These are phyloP conservation scores for Calonectria honghensis DNA, from an alignment of 2,329 filamentous ascomycete genomes.

Conservation along the genomic window DNA sequence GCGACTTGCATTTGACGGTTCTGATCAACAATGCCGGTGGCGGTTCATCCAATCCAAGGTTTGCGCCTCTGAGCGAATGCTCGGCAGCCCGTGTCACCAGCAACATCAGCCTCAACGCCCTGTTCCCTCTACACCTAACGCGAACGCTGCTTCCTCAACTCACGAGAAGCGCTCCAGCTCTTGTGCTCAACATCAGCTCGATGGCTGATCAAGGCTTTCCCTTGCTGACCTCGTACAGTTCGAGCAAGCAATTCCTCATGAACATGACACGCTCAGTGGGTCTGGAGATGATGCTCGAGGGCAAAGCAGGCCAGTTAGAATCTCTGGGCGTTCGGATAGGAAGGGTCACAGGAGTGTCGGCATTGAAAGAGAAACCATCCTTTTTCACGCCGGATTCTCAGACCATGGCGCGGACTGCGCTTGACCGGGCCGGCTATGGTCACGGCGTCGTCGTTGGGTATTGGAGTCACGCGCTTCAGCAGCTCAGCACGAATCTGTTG, in stretches of 20 bases:
- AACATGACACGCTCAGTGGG: background rate
- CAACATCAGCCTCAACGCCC: conserved; percentile 15
- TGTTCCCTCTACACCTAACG: conserved; percentile 4
- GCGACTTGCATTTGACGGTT: background rate
- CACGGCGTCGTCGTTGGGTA: background rate
- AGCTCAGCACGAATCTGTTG: background rate
- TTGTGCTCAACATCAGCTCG: conserved; percentile 4
- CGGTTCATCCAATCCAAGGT: background rate
- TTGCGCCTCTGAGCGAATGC: conserved; percentile 5
- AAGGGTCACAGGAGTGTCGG: conserved; percentile 6
- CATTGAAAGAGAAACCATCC: background rate
- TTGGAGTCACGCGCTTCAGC: conserved; percentile 11
- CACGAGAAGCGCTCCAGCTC: background rate
- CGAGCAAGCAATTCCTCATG: conserved; percentile 17
- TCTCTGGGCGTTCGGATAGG: conserved; percentile 1
- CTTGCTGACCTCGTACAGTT: background rate
- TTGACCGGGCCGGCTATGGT: background rate
- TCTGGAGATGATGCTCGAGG: conserved; percentile 2
- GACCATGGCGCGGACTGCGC: conserved; percentile 1
- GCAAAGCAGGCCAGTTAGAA: background rate
- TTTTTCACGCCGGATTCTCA: background rate
- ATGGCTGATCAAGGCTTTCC: conserved; percentile 7
- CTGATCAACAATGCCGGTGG: conserved; percentile 5
- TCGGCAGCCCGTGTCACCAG: background rate
- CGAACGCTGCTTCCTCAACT: background rate